These are phyloP conservation scores for Ulmus americana DNA, from an alignment of 331 rosid genomes.

Conservation along the genomic window DNA sequence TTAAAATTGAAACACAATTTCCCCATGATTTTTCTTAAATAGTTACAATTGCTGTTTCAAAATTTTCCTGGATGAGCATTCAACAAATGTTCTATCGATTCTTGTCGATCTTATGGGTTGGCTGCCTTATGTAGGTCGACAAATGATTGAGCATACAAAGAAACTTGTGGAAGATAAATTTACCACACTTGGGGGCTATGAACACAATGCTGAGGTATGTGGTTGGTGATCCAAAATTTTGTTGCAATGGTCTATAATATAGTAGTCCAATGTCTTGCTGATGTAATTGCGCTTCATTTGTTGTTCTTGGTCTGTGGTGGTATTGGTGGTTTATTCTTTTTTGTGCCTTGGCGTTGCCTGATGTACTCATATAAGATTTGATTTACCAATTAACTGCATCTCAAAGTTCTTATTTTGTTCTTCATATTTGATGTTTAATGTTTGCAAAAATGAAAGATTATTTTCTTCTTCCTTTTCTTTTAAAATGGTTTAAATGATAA, in stretches of 20 bases:
- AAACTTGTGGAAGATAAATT: slow-evolving; percentile 81
- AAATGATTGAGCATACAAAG: slow-evolving; percentile 92
- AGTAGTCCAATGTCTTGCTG: not conserved
- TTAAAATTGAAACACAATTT: not conserved
- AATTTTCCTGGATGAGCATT: slow-evolving; percentile 5
- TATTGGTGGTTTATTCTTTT: no score
- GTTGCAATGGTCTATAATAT: not conserved
- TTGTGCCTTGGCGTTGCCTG: no score
- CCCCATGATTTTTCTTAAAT: no score
- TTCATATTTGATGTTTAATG: no score
- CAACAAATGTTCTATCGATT: slow-evolving; percentile 13
- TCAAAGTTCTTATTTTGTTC: no score
- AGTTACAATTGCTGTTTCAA: no score
- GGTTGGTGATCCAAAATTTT: not conserved
- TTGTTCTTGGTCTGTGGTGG: no score
- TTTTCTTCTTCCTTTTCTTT: no score
- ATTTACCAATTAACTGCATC: no score
- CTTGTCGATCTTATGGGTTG: slow-evolving; percentile 27
- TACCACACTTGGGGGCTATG: slow-evolving; percentile 64
- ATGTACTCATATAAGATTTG: no score
- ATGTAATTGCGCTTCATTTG: not conserved
- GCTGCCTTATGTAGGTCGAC: slow-evolving; percentile 59
- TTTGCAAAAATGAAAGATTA: no score
- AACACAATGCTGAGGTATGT: slow-evolving; percentile 76
- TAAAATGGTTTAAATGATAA: no score